Evolutionary conservation across 805 yeast genomes (phyloP), one percentile per base, ranked within the genome.

Genomic region (Candida nonsorbophila): DNA sequence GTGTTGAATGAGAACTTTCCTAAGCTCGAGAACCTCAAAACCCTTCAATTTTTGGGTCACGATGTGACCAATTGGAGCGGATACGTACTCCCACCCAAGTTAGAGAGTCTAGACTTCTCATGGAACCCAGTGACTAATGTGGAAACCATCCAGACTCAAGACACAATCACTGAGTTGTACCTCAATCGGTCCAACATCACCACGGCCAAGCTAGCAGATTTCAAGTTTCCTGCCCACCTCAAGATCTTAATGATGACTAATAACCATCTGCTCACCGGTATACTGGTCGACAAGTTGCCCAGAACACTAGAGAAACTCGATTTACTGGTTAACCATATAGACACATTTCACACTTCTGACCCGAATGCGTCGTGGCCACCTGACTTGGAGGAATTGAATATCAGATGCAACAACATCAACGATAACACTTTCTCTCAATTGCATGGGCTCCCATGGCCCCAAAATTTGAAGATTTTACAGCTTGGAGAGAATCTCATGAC

Each of bases 21-120:
- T 8, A 10, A 28, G 7, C 29, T 44, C 25, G 32, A 14, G 4
- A 34, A 40, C 6, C 31, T 61, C 20, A 33, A 45, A 8, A 49
- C 50, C n/a, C 25, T 62, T 18, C 52, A 58, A 4, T 41, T 58
- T 11, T 44, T 62, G 30, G 64, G 60, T 5, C 67, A 60, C 32
- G 45, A 43, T 5, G 42, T 56, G 3, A 27, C 34, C 5, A 35
- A 51, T 25, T 62, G 67, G 67, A 30, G 50, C 0, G 32, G 29
- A 3, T 40, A 50, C 8, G 15, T 12, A 3, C 42, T 60, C n/a
- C 67, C 67, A 0, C 30, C 33, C 1, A 40, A 29, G 15, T 37
- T 60, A 19, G 32, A 26, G 8, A 52, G 52, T 25, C 34, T 62
- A 20, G 67, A 61, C 32, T 27, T 52, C n/a, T 61, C 67, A 7